Evolutionary conservation across 805 yeast genomes (phyloP).

Genomic region (Kodamaea leandrae): DNA sequence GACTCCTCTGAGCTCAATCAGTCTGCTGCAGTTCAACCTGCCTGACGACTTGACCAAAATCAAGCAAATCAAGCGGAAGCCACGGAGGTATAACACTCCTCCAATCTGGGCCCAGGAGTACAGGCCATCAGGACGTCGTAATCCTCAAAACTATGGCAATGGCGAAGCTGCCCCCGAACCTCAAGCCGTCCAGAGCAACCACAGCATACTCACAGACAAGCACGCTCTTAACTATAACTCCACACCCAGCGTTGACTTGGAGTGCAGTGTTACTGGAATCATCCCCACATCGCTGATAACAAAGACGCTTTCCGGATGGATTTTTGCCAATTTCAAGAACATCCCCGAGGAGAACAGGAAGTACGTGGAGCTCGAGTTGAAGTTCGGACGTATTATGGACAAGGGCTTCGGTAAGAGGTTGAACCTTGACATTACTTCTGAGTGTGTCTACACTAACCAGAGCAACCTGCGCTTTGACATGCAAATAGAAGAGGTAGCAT

Average conservation of each 20-base stretch:
- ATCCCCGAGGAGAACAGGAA: conserved; percentile 54
- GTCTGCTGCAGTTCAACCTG: conserved; percentile 6
- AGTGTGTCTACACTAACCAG: conserved; percentile 57
- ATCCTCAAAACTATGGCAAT: neutral
- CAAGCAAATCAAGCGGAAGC: conserved; percentile 40
- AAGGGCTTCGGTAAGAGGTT: conserved; percentile 61
- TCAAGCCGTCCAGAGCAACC: neutral
- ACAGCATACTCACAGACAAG: conserved; percentile 9
- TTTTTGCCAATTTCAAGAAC: conserved; percentile 74
- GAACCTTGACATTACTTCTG: conserved; percentile 65
- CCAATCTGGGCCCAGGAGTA: conserved; percentile 87
- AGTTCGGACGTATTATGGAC: conserved; percentile 69
- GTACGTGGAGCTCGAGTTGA: conserved; percentile 67
- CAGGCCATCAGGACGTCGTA: conserved; percentile 20
- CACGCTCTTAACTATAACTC: conserved; percentile 31
- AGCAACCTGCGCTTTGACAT: conserved; percentile 58
- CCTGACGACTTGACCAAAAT: conserved; percentile 25
- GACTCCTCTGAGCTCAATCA: neutral
- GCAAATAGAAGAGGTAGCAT: conserved; percentile 63
- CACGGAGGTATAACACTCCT: conserved; percentile 58
- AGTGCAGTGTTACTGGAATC: conserved; percentile 65
- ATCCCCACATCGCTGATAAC: conserved; percentile 80
- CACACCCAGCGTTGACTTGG: conserved; percentile 36
- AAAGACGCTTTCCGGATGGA: conserved; percentile 82
- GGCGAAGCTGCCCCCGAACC: neutral